Evolutionary conservation across 257 asterid species (phyloP).

Genomic region (Fraxinus pennsylvanica): DNA sequence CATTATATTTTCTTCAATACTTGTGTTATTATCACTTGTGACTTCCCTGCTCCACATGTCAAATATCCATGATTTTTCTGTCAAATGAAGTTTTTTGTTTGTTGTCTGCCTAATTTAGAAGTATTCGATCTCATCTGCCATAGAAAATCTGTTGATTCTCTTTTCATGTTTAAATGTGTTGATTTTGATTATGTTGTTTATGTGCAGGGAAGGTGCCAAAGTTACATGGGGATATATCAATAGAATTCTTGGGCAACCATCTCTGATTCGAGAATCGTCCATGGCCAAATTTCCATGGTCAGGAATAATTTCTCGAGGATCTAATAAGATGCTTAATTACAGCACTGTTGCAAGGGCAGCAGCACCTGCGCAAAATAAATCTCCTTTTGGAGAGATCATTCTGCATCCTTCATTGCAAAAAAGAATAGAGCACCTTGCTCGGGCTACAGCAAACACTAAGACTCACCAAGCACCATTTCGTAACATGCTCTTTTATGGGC

Average conservation of each 20-base stretch:
- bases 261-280: conserved; percentile 97
- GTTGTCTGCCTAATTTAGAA: not conserved
- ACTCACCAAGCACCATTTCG: conserved; percentile 93
- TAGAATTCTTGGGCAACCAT: conserved; percentile 97
- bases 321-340: conserved; percentile 43
- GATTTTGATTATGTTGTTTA: conserved; percentile 12
- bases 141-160: not conserved
- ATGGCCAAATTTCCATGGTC: conserved; percentile 89
- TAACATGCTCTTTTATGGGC: conserved; percentile 96
- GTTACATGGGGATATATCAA: conserved; percentile 95
- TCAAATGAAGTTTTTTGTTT: conserved; percentile 1
- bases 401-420: conserved; percentile 86
- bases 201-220: conserved; percentile 88
- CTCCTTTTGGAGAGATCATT: conserved; percentile 63
- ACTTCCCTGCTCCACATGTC: not conserved
- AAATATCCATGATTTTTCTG: not conserved
- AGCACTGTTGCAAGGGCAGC: conserved; percentile 53
- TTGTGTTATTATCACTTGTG: conserved; percentile 2
- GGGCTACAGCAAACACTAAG: conserved; percentile 95
- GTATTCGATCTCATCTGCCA: not conserved
- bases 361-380: conserved; percentile 50
- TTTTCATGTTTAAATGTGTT: not conserved
- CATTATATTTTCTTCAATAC: conserved; percentile 10
- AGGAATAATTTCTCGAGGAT: conserved; percentile 66
- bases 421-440: conserved; percentile 90